Percentiles rank a stretch among this genome's conserved stretches.
Conservation (phyloP, 2,329 filamentous ascomycete genomes). For the Pochonia chlamydosporia region DNA sequence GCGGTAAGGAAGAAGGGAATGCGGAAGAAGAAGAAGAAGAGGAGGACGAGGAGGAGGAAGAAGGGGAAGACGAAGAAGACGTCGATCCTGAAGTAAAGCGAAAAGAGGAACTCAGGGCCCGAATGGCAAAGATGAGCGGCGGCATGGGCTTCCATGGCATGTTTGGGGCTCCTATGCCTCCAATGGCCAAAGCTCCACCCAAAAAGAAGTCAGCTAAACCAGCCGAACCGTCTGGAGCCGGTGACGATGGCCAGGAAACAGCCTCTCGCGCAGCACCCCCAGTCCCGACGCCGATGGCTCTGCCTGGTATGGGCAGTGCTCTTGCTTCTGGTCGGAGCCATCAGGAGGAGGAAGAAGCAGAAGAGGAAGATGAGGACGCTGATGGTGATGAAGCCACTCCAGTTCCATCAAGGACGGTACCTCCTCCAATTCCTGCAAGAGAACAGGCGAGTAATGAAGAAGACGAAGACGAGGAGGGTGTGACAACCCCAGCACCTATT, state of each 20-base stretch:
- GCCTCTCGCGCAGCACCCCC: constrained; percentile 42
- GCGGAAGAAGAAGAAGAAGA: constrained; percentile 59
- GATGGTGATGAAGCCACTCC: constrained; percentile 7
- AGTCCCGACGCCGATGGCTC: constrained; percentile 54
- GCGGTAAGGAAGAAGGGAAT: constrained; percentile 50
- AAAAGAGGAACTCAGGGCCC: constrained; percentile 80
- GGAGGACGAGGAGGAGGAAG: constrained; percentile 52
- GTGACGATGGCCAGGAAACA: constrained; percentile 39
- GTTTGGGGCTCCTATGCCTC: constrained; percentile 70
- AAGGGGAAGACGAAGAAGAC: constrained; percentile 76
- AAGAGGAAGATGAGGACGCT: constrained; percentile 11
- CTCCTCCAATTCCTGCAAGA: constrained; percentile 23
- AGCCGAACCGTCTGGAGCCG: constrained; percentile 26
- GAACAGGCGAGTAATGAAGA: constrained; percentile 18
- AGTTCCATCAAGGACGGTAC: constrained; percentile 17
- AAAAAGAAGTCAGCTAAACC: constrained; percentile 46
- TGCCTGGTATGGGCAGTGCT: constrained; percentile 67
- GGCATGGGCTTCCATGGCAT: constrained; percentile 96
- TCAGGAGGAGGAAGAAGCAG: constrained; percentile 25
- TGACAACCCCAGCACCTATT: constrained; percentile 27
- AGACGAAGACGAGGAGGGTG: constrained; percentile 29
- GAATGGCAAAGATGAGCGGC: constrained; percentile 98
- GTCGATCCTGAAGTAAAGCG: constrained; percentile 81
- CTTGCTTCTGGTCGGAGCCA: constrained; percentile 37
- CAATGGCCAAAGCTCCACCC: constrained; percentile 41